phyloP scores from a whole-genome alignment of 2,329 filamentous ascomycete species.

The Colletotrichum karsti region DNA sequence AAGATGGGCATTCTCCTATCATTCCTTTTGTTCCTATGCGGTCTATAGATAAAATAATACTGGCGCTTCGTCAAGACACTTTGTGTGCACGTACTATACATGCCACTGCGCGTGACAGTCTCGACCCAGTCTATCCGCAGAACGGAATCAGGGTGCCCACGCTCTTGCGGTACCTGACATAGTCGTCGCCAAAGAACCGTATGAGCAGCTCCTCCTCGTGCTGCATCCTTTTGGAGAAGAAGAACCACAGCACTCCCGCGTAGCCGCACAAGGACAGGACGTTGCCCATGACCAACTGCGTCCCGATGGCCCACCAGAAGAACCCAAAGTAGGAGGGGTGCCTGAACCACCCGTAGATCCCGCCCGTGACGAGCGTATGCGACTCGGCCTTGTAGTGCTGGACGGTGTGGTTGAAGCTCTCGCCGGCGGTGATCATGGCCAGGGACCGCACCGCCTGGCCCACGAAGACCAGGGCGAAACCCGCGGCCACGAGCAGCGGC shows the following conservation, averaged over 20 bases:
- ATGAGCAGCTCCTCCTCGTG: constrained; percentile 83
- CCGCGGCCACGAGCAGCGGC: constrained; percentile 57
- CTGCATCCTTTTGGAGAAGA: constrained; percentile 79
- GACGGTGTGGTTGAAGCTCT: constrained; percentile 91
- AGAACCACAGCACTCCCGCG: constrained; percentile 80
- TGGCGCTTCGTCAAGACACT: not conserved
- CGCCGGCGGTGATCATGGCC: constrained; percentile 89
- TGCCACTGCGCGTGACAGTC: not conserved
- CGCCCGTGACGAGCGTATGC: constrained; percentile 84
- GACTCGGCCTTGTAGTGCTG: constrained; percentile 73
- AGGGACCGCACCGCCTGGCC: constrained; percentile 82
- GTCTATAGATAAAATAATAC: not conserved
- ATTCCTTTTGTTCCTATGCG: not conserved
- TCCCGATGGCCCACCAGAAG: constrained; percentile 98
- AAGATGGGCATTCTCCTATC: not conserved
- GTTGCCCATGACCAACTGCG: constrained; percentile 91
- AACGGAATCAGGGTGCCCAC: constrained; percentile 87
- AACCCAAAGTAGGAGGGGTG: constrained; percentile 98
- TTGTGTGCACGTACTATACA: not conserved
- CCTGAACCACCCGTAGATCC: constrained; percentile 78
- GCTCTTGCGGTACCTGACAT: constrained; percentile 74
- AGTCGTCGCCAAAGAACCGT: constrained; percentile 86
- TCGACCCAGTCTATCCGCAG: constrained; percentile 23
- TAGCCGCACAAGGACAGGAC: constrained; percentile 80
- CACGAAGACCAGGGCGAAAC: constrained; percentile 68